phyloP scores from a whole-genome alignment of 164 flowering plant genomes.

The Platanus orientalis region DNA sequence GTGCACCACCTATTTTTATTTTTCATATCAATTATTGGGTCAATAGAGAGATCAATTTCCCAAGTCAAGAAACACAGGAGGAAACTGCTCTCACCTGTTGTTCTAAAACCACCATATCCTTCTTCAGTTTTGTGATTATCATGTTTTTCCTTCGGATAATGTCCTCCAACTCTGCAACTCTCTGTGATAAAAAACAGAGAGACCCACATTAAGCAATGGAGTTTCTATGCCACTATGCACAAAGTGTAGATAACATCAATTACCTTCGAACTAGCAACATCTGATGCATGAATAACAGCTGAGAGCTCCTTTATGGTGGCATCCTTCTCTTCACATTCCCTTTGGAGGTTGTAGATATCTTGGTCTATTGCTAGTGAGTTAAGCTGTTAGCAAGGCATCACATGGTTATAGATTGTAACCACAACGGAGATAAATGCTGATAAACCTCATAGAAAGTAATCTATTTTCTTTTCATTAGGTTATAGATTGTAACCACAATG shows the following conservation, averaged over 20 bases:
- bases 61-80: neutral
- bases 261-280: slow-evolving; percentile 60
- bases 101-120: slow-evolving; percentile 68
- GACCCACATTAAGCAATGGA: too few relatives aligned
- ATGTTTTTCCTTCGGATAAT: slow-evolving; percentile 63
- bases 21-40: neutral
- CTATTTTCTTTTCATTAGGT: neutral
- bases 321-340: slow-evolving; percentile 71
- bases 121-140: slow-evolving; percentile 55
- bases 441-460: neutral
- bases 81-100: slow-evolving; percentile 50
- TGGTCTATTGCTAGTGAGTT: slow-evolving; percentile 21
- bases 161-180: slow-evolving; percentile 77
- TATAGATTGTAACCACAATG: too few relatives aligned
- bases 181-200: slow-evolving; percentile 35
- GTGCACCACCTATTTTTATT: slow-evolving; percentile 45
- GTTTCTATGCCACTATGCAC: too few relatives aligned
- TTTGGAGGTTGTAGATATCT: slow-evolving; percentile 39
- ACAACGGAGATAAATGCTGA: too few relatives aligned
- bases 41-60: neutral
- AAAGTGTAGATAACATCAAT: neutral
- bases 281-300: slow-evolving; percentile 37
- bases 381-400: slow-evolving; percentile 30
- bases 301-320: slow-evolving; percentile 60
- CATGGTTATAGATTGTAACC: neutral